Percentiles rank a stretch among this genome's conserved stretches.
These are phyloP conservation scores for Pisolithus microcarpus DNA, from an alignment of 768 basidiomycete genomes.

Conservation along the genomic window DNA sequence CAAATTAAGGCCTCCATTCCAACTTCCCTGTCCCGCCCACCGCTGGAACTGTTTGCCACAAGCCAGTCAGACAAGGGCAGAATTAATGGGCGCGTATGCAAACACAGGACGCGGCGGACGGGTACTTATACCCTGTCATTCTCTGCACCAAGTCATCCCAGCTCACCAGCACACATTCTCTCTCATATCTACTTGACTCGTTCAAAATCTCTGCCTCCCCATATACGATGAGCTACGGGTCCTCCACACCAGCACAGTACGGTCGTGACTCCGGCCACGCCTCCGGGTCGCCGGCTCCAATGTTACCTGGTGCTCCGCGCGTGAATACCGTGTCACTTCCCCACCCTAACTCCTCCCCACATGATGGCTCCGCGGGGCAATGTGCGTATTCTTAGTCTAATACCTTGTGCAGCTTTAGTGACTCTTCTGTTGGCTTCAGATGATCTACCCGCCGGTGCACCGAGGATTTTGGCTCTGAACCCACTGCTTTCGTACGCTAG, in stretches of 20 bases:
- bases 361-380: slow-evolving; percentile 14
- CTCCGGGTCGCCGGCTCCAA: slow-evolving; percentile 14
- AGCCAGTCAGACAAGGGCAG: slow-evolving; percentile 5
- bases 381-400: slow-evolving; percentile 10
- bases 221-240: slow-evolving; percentile 18
- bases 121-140: slow-evolving; percentile 22
- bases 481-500: slow-evolving; percentile 20
- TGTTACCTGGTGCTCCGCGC: slow-evolving; percentile 19
- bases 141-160: slow-evolving; percentile 16
- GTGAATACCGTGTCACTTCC: slow-evolving; percentile 23
- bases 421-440: slow-evolving; percentile 11
- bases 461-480: slow-evolving; percentile 17
- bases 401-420: background rate
- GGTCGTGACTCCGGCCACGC: slow-evolving; percentile 1
- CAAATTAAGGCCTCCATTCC: slow-evolving; percentile 11
- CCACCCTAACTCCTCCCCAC: slow-evolving; percentile 22
- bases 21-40: slow-evolving; percentile 24
- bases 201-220: slow-evolving; percentile 1
- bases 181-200: too few relatives aligned
- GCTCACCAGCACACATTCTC: background rate
- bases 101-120: slow-evolving; percentile 15
- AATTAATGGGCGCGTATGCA: slow-evolving; percentile 2
- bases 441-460: slow-evolving; percentile 3
- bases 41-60: slow-evolving; percentile 4
- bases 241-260: slow-evolving; percentile 14